Conservation (phyloP, 441 rosid species). For the Aleurites moluccanus region DNA sequence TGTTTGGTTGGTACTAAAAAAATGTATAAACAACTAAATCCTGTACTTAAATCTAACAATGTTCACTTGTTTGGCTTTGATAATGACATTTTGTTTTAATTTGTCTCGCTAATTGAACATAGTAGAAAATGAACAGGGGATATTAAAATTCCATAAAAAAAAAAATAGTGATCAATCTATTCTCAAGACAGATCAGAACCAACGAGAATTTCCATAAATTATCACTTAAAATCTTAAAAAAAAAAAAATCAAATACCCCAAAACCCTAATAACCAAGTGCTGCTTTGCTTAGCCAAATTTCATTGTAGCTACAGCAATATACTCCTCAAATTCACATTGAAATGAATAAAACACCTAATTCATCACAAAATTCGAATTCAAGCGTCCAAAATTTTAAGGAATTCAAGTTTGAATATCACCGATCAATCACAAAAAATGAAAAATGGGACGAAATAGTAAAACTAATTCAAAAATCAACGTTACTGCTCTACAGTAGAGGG, state of each 20-base stretch:
- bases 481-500: neutral
- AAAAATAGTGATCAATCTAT: neutral
- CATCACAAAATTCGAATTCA: neutral
- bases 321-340: neutral
- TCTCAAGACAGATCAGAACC: conserved; percentile 1
- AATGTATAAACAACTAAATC: neutral
- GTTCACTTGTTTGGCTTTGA: neutral
- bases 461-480: neutral
- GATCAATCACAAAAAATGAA: neutral
- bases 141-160: neutral
- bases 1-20: conserved; percentile 1
- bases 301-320: neutral
- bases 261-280: conserved; percentile 2
- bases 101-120: conserved; percentile 20
- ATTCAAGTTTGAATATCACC: neutral
- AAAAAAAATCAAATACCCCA: neutral
- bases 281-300: neutral
- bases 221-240: too few species aligned
- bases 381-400: neutral
- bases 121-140: conserved; percentile 5
- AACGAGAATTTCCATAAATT: neutral
- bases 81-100: neutral
- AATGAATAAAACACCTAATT: neutral
- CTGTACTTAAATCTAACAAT: conserved; percentile 4
- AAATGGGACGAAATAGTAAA: too few species aligned